Percentiles rank a stretch among this genome's conserved stretches.
Conservation (phyloP, 1,284 basidiomycete species). For the Ceratobasidium sp. region DNA sequence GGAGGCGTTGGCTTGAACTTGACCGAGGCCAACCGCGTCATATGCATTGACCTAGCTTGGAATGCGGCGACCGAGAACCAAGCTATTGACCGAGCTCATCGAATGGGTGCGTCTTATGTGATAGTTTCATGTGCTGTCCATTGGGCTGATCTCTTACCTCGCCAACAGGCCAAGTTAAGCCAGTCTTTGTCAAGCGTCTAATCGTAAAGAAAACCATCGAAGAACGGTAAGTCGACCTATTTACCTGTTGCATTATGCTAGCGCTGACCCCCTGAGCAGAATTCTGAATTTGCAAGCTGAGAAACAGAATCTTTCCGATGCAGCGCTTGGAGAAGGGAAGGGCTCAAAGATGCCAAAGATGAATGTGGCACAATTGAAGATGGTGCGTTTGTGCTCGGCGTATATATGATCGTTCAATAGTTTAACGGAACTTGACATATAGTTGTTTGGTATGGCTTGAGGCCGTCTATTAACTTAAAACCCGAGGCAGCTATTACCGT, state of each 20-base stretch:
- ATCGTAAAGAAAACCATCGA: conserved; percentile 71
- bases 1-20: conserved; percentile 66
- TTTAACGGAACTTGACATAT: not conserved
- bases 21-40: conserved; percentile 67
- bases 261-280: conserved; percentile 47
- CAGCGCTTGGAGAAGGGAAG: conserved; percentile 38
- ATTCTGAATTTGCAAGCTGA: conserved; percentile 70
- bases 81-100: conserved; percentile 41
- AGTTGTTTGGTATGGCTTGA: not conserved
- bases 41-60: conserved; percentile 41
- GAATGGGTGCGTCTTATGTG: too few relatives aligned
- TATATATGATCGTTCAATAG: not conserved
- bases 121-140: conserved; percentile 52
- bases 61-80: conserved; percentile 42
- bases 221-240: conserved; percentile 57
- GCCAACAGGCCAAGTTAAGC: conserved; percentile 40
- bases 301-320: conserved; percentile 56
- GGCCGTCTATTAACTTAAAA: not conserved
- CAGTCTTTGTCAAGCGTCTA: conserved; percentile 49
- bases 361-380: conserved; percentile 31
- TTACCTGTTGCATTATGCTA: not conserved
- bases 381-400: not conserved
- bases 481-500: not conserved
- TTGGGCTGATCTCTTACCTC: not conserved
- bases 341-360: conserved; percentile 35